Evolutionary conservation across 768 basidiomycete species (phyloP), one percentile per base, ranked within the genome.

Genomic region (Podaxis sp.): DNA sequence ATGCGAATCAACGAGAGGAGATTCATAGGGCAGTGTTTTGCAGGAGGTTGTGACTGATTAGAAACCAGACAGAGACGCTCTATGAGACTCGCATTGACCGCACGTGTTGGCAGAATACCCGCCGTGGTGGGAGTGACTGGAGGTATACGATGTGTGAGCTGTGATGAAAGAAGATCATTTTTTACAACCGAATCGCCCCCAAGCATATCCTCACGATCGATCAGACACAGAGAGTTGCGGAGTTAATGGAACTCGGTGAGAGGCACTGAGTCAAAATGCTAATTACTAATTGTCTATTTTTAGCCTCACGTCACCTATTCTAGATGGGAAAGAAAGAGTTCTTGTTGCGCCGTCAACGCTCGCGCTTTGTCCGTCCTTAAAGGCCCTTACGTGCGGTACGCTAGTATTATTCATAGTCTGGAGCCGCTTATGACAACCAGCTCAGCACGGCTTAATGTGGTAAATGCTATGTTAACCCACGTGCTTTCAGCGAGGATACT

Each of bases 401-500:
- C 24, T 26, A 11, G 49, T 24, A 24, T 51, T 51, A 51, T 17
- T 28, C 49, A 51, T 51, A 51, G 48, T 3, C 22, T 22, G 11
- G 19, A 24, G 22, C 22, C 49, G 26, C 49, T 8, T 46, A 46
- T 8, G 19, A 19, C 13, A 39, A 24, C 42, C 2, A 30, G n/a
- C 46, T 44, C 56, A 42, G 40, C 42, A 19, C 24, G 22, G 11
- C 26, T 28, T 15, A 46, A 36, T 24, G 39, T 24, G 24, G 5
- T 28, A 24, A 30, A 60, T 46, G 39, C 61, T 55, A 62, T 62
- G 52, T 24, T n/a, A 9, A 9, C 5, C 53, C 61, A 62, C 61
- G 61, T 48, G 61, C 44, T n/a, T 36, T 6, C 42, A 55, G 53
- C 44, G 61, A 54, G 61, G 61, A 62, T 55, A 56, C 40, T 62